Base-by-base conservation (phyloP, 352 stramenopile species). In the Ochromonadaceae sp. region DNA sequence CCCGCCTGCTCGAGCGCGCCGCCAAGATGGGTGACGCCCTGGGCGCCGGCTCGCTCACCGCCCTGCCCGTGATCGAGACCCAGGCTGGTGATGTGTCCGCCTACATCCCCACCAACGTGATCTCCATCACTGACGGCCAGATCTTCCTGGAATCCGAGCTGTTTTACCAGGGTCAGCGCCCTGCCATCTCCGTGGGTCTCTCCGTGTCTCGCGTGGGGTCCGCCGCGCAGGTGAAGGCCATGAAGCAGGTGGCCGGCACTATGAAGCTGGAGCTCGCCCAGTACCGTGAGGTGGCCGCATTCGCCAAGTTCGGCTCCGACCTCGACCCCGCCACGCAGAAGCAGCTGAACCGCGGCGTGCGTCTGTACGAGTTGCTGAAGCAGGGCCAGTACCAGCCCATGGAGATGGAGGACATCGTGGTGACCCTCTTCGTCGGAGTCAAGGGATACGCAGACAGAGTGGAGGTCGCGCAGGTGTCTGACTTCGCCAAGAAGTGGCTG, bases 101-200 rank as follows among this genome's bases (percentile, higher is more conserved):
- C 30, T 92, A 91, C 76, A 91, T 92, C 77, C 84, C 84, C 50
- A 92, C 84, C 56, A 92, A 92, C 61, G 84, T 92, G 28, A 92
- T 92, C 78, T 89, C 80, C 68, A 92, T 92, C 77, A 92, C 84
- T 22, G 84, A 92, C 78, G 84, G 84, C 73, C 84, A 92, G 74
- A 92, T 92, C 72, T 92, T 92, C 78, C 78, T 92, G 49, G 84
- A 92, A 72, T 83, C 78, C 43, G 83, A 92, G 70, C 76, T 92
- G 20, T 91, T 91, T 76, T 89, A 92, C 80, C 81, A 90, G 72
- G 84, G 84, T 72, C 83, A 90, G 73, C 82, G 84, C 68, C 84
- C 84, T 44, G 84, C 84, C 55, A 89, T 92, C 74, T 89, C 81
- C 55, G 84, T 91, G 52, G 84, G 84, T 82, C 72, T 92, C 55